Evolutionary conservation across 257 asterid genomes (phyloP).

Genomic region (Fraxinus excelsior): DNA sequence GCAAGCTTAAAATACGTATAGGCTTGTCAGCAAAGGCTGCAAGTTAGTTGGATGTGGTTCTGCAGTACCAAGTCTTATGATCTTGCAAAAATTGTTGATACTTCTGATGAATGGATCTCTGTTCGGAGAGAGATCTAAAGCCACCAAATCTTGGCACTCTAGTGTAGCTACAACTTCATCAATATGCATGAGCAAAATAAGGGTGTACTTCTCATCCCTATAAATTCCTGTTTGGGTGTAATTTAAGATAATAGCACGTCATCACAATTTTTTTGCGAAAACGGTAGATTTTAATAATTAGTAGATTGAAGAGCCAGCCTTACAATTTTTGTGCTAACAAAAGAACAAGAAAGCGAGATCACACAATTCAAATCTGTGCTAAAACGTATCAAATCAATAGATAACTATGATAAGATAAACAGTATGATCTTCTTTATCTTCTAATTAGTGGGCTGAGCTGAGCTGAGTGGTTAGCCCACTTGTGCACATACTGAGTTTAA

Average conservation of each 20-base stretch:
- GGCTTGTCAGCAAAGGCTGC: constrained; percentile 74
- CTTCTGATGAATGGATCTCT: constrained; percentile 88
- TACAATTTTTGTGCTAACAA: no score
- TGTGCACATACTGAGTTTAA: neutral
- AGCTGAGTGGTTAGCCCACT: neutral
- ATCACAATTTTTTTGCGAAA: no score
- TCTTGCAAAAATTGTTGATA: constrained; percentile 71
- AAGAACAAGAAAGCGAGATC: neutral
- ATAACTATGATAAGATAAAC: neutral
- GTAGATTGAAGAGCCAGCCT: neutral
- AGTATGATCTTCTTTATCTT: neutral
- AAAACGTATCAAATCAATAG: neutral
- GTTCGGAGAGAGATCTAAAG: constrained; percentile 41
- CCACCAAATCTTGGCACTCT: neutral
- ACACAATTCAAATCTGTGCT: no score
- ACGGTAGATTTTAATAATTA: no score
- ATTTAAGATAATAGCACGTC: neutral
- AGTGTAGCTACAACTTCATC: neutral
- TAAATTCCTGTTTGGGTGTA: neutral
- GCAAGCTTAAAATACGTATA: constrained; percentile 27
- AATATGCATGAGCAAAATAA: neutral
- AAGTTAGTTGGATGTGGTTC: constrained; percentile 93
- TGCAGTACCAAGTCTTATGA: constrained; percentile 79
- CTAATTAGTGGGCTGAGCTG: neutral
- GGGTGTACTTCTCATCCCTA: neutral